Evolutionary conservation across 768 basidiomycete genomes (phyloP).

Genomic region (Mycena rebaudengoi): DNA sequence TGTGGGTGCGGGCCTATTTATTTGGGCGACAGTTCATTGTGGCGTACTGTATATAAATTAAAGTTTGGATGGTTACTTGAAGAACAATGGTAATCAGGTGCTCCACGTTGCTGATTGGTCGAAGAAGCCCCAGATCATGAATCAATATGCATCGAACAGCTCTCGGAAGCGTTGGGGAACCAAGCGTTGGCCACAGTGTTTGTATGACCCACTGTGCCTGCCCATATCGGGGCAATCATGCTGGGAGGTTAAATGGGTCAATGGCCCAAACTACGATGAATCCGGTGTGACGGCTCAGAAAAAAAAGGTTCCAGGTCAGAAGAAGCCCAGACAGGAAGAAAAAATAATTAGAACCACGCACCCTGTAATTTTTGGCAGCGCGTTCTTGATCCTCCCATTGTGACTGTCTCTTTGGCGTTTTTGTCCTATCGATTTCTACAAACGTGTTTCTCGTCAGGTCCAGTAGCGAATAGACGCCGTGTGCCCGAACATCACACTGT

Average conservation of each 20-base stretch:
- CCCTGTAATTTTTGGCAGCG: slow-evolving; percentile 13
- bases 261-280: background rate
- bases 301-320: slow-evolving; percentile 16
- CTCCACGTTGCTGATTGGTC: slow-evolving; percentile 5
- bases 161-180: slow-evolving; percentile 13
- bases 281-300: background rate
- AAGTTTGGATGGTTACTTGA: background rate
- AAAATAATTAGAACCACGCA: background rate
- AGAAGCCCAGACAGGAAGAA: background rate
- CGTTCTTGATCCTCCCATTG: slow-evolving; percentile 14
- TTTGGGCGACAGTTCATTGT: slow-evolving; percentile 8
- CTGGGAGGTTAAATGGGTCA: slow-evolving; percentile 14
- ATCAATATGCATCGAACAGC: slow-evolving; percentile 10
- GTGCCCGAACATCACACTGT: background rate
- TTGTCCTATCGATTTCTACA: background rate
- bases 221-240: slow-evolving; percentile 10
- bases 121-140: too few species aligned
- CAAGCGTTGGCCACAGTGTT: too few species aligned
- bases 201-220: too few species aligned
- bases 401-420: slow-evolving; percentile 8
- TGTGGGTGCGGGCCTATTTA: slow-evolving; percentile 19
- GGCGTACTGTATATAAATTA: slow-evolving; percentile 2
- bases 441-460: slow-evolving; percentile 19
- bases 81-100: slow-evolving; percentile 13
- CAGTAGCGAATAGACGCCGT: slow-evolving; percentile 1